Percentiles rank a stretch among this genome's conserved stretches.
Evolutionary conservation across 73 alveolate genomes (phyloP).

Genomic region (Symbiodinium natans): DNA sequence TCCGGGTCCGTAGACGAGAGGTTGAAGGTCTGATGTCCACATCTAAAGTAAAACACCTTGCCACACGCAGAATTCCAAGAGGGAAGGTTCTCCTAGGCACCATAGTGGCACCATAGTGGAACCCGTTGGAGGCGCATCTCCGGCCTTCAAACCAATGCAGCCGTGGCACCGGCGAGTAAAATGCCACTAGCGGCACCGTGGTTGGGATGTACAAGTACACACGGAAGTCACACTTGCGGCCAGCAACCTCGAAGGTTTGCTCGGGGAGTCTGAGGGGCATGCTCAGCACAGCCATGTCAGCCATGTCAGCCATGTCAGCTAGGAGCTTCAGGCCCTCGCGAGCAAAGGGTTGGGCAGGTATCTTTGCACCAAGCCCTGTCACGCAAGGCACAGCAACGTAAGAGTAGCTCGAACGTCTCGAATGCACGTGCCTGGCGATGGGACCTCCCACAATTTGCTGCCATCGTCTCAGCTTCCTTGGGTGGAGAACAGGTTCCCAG

Average conservation of each 20-base stretch:
- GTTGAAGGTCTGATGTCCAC: slow-evolving; percentile 76
- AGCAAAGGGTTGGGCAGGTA: slow-evolving; percentile 78
- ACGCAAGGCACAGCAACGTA: neutral
- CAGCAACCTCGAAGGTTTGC: slow-evolving; percentile 54
- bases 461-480: neutral
- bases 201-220: slow-evolving; percentile 55
- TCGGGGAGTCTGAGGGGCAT: no score
- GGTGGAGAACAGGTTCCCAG: neutral
- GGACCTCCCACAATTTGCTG: neutral
- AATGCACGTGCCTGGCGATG: neutral
- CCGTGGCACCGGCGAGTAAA: slow-evolving; percentile 23
- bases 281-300: no score
- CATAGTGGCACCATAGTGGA: no score
- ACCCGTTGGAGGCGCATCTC: neutral
- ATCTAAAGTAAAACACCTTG: slow-evolving; percentile 46
- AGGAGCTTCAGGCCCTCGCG: neutral
- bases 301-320: no score
- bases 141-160: neutral
- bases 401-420: no score
- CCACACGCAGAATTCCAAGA: neutral
- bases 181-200: slow-evolving; percentile 59
- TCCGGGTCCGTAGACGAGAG: slow-evolving; percentile 50
- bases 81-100: no score
- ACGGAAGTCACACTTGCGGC: slow-evolving; percentile 58
- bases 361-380: slow-evolving; percentile 63